Percentiles rank a stretch among this genome's conserved stretches.
Evolutionary conservation across 495 filamentous ascomycete species (phyloP).

Genomic region (Talaromyces stipitatus): DNA sequence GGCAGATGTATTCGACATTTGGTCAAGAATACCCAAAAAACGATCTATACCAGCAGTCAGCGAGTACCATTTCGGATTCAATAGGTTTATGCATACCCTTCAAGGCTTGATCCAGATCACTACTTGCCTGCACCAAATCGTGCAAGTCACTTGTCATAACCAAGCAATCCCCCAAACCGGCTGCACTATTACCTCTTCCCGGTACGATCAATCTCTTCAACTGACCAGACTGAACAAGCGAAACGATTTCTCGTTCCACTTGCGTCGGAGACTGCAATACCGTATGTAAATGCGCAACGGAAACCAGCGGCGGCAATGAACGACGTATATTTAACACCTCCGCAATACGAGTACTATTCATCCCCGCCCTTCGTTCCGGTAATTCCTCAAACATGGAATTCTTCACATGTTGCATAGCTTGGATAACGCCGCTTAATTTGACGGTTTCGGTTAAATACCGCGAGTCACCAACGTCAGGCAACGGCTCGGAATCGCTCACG

Average conservation of each 20-base stretch:
- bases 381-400: conserved; percentile 61
- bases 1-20: conserved; percentile 45
- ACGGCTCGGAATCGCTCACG: conserved; percentile 35
- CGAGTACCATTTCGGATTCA: neutral
- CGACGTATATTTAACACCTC: conserved; percentile 61
- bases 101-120: conserved; percentile 35
- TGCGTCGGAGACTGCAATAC: conserved; percentile 57
- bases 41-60: conserved; percentile 27
- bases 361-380: conserved; percentile 54
- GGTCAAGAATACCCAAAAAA: conserved; percentile 47
- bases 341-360: conserved; percentile 66
- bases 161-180: conserved; percentile 61
- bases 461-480: conserved; percentile 33
- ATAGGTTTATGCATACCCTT: conserved; percentile 29
- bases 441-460: conserved; percentile 37
- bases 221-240: conserved; percentile 49
- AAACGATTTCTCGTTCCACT: conserved; percentile 66
- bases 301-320: conserved; percentile 61
- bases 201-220: conserved; percentile 62
- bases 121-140: conserved; percentile 37
- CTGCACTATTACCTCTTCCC: conserved; percentile 50
- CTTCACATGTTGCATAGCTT: conserved; percentile 55
- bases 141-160: conserved; percentile 60
- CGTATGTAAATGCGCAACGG: conserved; percentile 63
- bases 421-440: conserved; percentile 53